Conservation (phyloP, 2,329 filamentous ascomycete genomes). For the Trichoderma hamatum region DNA sequence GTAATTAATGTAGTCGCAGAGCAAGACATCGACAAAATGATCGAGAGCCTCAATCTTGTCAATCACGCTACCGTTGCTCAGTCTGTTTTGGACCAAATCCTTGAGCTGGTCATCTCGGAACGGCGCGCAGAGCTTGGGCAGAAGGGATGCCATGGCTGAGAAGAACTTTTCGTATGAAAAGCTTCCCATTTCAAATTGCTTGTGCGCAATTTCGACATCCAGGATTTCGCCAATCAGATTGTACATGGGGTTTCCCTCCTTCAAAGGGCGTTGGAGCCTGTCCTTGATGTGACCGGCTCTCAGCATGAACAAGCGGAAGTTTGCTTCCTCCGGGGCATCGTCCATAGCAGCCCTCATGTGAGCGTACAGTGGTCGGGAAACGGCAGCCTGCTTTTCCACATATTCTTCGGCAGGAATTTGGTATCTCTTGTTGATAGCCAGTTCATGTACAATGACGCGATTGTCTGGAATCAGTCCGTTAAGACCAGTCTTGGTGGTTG, state of each 20-base stretch:
- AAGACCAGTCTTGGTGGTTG: constrained; percentile 45
- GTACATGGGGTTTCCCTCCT: constrained; percentile 72
- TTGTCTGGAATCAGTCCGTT: constrained; percentile 69
- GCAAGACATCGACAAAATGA: constrained; percentile 74
- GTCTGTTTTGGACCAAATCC: constrained; percentile 64
- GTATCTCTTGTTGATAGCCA: constrained; percentile 79
- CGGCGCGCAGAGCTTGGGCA: constrained; percentile 80
- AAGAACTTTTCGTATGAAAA: constrained; percentile 86
- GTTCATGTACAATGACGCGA: constrained; percentile 73
- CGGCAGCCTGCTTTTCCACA: constrained; percentile 57
- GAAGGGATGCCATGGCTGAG: constrained; percentile 70
- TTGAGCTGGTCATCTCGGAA: constrained; percentile 78
- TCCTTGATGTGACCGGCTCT: constrained; percentile 72
- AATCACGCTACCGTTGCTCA: constrained; percentile 66
- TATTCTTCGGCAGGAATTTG: constrained; percentile 66
- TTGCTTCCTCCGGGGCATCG: constrained; percentile 64
- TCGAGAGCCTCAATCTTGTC: constrained; percentile 76
- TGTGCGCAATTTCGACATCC: constrained; percentile 70
- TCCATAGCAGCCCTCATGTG: constrained; percentile 67
- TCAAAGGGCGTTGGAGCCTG: constrained; percentile 72
- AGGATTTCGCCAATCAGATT: constrained; percentile 74
- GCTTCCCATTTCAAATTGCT: constrained; percentile 69
- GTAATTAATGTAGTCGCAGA: constrained; percentile 82
- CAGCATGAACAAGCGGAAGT: constrained; percentile 68
- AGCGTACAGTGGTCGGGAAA: constrained; percentile 54